Evolutionary conservation across 1,139 yeast species (phyloP).

Genomic region (Blastobotrys aristatus): DNA sequence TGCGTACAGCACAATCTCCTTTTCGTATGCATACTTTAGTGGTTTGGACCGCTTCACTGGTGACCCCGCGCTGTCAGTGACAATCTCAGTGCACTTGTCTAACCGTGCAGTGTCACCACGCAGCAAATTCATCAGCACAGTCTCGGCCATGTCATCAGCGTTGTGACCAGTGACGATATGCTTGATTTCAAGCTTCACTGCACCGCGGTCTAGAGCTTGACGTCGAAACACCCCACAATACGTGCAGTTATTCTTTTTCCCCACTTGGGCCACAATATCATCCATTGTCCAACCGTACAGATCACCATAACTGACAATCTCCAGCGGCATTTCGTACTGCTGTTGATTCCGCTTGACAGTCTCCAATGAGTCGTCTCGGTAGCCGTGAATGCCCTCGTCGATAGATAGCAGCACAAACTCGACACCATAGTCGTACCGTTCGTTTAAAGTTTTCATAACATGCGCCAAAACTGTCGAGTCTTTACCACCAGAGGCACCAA

Average conservation of each 20-base stretch:
- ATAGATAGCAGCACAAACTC: conserved; percentile 76
- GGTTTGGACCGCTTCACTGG: conserved; percentile 82
- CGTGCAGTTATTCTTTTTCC: conserved; percentile 91
- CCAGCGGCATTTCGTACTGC: conserved; percentile 85
- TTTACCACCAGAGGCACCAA: conserved; percentile 98
- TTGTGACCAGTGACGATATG: conserved; percentile 98
- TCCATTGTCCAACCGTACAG: conserved; percentile 97
- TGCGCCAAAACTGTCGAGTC: conserved; percentile 95
- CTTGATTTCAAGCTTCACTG: conserved; percentile 74
- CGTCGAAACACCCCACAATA: conserved; percentile 96
- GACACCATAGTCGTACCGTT: conserved; percentile 80
- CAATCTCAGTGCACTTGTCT: conserved; percentile 83
- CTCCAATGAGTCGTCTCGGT: conserved; percentile 93
- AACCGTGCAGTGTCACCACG: conserved; percentile 95
- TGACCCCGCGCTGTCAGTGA: conserved; percentile 63
- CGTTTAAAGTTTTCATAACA: conserved; percentile 79
- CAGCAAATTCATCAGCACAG: conserved; percentile 87
- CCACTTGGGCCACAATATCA: conserved; percentile 92
- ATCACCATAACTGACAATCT: conserved; percentile 84
- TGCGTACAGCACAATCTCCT: conserved; percentile 95
- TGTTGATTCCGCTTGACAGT: conserved; percentile 89
- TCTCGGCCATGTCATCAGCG: conserved; percentile 99
- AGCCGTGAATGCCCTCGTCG: conserved; percentile 97
- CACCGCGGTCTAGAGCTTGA: conserved; percentile 95
- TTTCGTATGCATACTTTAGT: conserved; percentile 90